phyloP scores from a whole-genome alignment of 2,329 filamentous ascomycete species.

The Calonectria pseudoreteaudii region DNA sequence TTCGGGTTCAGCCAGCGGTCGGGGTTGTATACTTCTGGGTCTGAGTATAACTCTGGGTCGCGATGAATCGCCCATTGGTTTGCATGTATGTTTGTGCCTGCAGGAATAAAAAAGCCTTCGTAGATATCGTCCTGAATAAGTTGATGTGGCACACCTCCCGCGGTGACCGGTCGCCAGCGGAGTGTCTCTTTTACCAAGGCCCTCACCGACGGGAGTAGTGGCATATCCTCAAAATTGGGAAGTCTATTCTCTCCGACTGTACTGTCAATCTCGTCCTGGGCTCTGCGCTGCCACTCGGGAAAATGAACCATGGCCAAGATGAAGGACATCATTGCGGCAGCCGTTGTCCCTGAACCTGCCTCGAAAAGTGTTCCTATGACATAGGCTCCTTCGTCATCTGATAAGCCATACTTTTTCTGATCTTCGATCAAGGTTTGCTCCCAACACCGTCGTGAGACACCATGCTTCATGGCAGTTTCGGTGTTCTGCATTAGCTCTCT shows the following conservation, averaged over 20 bases:
- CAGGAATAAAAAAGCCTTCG: background rate
- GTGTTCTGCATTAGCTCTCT: background rate
- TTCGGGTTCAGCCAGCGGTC: background rate
- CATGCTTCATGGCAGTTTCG: background rate
- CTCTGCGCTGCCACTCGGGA: background rate
- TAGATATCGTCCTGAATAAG: background rate
- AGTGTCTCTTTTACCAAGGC: background rate
- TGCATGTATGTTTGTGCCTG: background rate
- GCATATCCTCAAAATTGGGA: background rate
- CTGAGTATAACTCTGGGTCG: background rate
- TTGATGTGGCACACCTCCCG: background rate
- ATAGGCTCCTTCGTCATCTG: background rate
- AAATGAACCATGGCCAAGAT: background rate
- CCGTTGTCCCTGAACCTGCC: background rate
- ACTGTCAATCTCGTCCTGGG: background rate
- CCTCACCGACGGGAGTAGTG: background rate
- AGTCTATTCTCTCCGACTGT: background rate
- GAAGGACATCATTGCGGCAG: background rate
- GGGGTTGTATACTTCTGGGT: background rate
- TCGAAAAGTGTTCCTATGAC: background rate
- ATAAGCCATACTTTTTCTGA: background rate
- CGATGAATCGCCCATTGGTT: background rate
- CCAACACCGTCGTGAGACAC: background rate
- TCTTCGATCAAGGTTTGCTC: background rate
- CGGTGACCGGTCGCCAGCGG: background rate